phyloP scores from a whole-genome alignment of 148 eudicot species.

The Silene uniflora region DNA sequence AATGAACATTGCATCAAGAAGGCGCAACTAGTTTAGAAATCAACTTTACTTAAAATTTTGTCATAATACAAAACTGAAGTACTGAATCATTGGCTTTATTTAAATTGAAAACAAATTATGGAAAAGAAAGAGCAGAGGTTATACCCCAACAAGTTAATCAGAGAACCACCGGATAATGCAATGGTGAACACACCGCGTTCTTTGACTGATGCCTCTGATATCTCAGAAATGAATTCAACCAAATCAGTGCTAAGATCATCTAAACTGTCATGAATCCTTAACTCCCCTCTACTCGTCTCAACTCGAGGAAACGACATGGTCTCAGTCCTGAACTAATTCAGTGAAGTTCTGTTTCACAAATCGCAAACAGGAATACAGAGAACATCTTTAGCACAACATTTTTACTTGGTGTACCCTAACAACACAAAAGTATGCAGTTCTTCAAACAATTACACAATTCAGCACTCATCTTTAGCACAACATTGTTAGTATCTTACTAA shows the following conservation, averaged over 20 bases:
- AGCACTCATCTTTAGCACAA: no score
- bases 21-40: no score
- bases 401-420: neutral
- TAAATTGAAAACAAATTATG: neutral
- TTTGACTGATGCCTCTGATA: slow-evolving; percentile 77
- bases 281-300: slow-evolving; percentile 59
- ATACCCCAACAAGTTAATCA: slow-evolving; percentile 72
- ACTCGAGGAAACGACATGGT: slow-evolving; percentile 59
- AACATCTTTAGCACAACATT: neutral
- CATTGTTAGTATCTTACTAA: no score
- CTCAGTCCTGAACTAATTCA: slow-evolving; percentile 21
- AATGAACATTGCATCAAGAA: no score
- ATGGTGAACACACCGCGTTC: slow-evolving; percentile 77
- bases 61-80: neutral
- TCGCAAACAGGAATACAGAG: neutral
- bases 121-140: slow-evolving; percentile 6
- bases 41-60: no score
- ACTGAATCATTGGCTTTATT: no score
- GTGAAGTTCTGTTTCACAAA: slow-evolving; percentile 20
- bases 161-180: slow-evolving; percentile 92
- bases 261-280: slow-evolving; percentile 69
- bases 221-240: slow-evolving; percentile 74
- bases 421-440: neutral
- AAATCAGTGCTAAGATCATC: slow-evolving; percentile 78
- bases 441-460: neutral